Percentiles rank a stretch among this genome's conserved stretches.
Evolutionary conservation across 176 grass and related monocot species (phyloP).

Genomic region (Cocos nucifera): DNA sequence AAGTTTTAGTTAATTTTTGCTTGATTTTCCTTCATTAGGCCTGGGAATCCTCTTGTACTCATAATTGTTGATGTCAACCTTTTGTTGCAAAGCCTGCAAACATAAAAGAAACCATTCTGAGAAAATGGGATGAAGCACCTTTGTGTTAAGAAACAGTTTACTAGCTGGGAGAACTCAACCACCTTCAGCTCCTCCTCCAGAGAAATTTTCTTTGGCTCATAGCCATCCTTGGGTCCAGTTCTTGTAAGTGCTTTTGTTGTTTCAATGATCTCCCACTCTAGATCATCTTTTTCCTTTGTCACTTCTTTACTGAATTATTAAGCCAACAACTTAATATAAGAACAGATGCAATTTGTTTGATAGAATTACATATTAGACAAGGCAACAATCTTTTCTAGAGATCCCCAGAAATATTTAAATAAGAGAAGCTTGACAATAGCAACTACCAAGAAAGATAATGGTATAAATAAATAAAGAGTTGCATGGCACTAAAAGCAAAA

Average conservation of each 20-base stretch:
- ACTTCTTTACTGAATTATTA: slow-evolving; percentile 68
- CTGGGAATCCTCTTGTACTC: slow-evolving; percentile 70
- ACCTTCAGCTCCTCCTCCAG: slow-evolving; percentile 92
- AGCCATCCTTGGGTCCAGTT: slow-evolving; percentile 62
- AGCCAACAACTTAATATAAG: neutral
- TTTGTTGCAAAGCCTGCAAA: slow-evolving; percentile 71
- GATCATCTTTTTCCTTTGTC: slow-evolving; percentile 85
- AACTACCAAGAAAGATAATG: slow-evolving; percentile 7
- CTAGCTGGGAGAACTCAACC: neutral
- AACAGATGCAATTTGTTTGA: too few relatives aligned
- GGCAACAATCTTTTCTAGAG: too few relatives aligned
- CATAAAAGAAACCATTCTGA: neutral
- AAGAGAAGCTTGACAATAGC: too few relatives aligned
- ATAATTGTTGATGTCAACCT: slow-evolving; percentile 88
- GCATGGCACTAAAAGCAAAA: slow-evolving; percentile 4
- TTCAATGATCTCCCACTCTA: slow-evolving; percentile 90
- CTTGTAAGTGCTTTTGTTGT: slow-evolving; percentile 68
- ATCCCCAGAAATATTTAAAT: too few relatives aligned
- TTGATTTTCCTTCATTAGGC: slow-evolving; percentile 49
- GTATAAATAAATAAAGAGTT: neutral
- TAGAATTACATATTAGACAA: too few relatives aligned
- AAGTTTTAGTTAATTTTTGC: too few relatives aligned
- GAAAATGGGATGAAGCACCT: too few relatives aligned
- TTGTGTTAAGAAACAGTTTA: too few relatives aligned
- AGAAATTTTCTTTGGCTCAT: slow-evolving; percentile 74